Percentiles rank a stretch among this genome's conserved stretches.
Conservation (phyloP, 1,284 basidiomycete genomes). For the Boletus sp. region DNA sequence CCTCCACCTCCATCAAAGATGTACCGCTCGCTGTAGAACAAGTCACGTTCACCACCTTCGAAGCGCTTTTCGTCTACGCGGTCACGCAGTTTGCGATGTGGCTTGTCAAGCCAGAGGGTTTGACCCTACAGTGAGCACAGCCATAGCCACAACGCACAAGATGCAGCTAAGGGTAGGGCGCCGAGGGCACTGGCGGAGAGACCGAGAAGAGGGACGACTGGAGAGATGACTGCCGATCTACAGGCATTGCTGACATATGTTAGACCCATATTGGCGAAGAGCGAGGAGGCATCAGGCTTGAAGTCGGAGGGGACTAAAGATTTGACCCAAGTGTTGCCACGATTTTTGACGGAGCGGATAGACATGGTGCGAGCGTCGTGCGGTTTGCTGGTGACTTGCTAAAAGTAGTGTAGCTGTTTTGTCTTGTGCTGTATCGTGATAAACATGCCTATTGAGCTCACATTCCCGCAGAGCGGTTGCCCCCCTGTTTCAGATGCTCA, state of each 20-base stretch:
- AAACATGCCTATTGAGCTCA: too few relatives aligned
- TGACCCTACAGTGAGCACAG: conserved; percentile 47
- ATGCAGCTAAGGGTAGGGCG: conserved; percentile 45
- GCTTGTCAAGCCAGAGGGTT: conserved; percentile 70
- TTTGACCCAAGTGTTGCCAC: conserved; percentile 58
- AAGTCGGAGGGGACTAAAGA: conserved; percentile 35
- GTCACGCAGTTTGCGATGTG: conserved; percentile 80
- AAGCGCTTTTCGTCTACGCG: conserved; percentile 73
- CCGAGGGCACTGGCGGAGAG: conserved; percentile 61
- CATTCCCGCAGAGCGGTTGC: too few relatives aligned
- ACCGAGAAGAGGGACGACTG: conserved; percentile 71
- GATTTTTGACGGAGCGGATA: conserved; percentile 70
- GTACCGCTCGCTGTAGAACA: conserved; percentile 59
- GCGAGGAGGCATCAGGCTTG: conserved; percentile 42
- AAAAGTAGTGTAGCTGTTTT: not conserved
- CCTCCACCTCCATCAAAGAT: conserved; percentile 42
- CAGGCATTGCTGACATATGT: conserved; percentile 66
- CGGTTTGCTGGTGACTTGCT: not conserved
- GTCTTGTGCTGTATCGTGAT: too few relatives aligned
- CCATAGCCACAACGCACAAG: conserved; percentile 20
- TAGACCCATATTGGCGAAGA: conserved; percentile 62
- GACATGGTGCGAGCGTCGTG: conserved; percentile 29
- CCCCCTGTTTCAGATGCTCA: too few relatives aligned
- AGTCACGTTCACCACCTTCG: conserved; percentile 62
- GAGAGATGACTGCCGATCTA: conserved; percentile 77